These are phyloP conservation scores for Hymenochaete sp. DNA, from an alignment of 1,284 basidiomycete genomes.

Conservation along the genomic window DNA sequence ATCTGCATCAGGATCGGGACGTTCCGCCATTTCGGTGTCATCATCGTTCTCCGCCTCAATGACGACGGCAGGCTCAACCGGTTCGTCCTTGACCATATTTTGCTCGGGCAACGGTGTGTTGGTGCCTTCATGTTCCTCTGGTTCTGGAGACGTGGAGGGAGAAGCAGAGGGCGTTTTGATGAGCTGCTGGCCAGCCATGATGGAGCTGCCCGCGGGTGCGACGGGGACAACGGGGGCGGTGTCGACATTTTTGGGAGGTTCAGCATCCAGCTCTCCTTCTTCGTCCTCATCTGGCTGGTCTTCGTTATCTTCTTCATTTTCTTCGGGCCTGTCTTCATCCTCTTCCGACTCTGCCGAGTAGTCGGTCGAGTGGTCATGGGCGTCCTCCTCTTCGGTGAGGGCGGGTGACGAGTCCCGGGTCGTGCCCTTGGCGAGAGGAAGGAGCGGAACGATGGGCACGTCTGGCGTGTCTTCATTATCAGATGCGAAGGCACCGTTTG, in stretches of 20 bases:
- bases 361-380: constrained; percentile 9
- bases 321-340: constrained; percentile 22
- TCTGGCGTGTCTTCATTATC: constrained; percentile 21
- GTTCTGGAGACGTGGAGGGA: constrained; percentile 35
- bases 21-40: constrained; percentile 25
- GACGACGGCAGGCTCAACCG: constrained; percentile 23
- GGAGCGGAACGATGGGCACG: not conserved
- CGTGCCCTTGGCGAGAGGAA: constrained; percentile 2
- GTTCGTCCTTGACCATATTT: constrained; percentile 28
- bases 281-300: constrained; percentile 22
- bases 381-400: constrained; percentile 27
- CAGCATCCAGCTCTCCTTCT: constrained; percentile 4
- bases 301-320: constrained; percentile 5
- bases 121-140: constrained; percentile 16
- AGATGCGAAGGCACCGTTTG: constrained; percentile 13
- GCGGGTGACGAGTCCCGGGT: constrained; percentile 19
- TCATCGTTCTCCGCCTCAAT: constrained; percentile 23
- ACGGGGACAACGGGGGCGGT: constrained; percentile 34
- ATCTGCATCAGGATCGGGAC: constrained; percentile 28
- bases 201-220: constrained; percentile 39
- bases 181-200: constrained; percentile 41
- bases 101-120: constrained; percentile 19
- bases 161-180: constrained; percentile 35
- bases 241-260: constrained; percentile 29
- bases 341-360: constrained; percentile 27